These are phyloP conservation scores for Diaporthe ampelina DNA, from an alignment of 2,329 filamentous ascomycete genomes.

Conservation along the genomic window DNA sequence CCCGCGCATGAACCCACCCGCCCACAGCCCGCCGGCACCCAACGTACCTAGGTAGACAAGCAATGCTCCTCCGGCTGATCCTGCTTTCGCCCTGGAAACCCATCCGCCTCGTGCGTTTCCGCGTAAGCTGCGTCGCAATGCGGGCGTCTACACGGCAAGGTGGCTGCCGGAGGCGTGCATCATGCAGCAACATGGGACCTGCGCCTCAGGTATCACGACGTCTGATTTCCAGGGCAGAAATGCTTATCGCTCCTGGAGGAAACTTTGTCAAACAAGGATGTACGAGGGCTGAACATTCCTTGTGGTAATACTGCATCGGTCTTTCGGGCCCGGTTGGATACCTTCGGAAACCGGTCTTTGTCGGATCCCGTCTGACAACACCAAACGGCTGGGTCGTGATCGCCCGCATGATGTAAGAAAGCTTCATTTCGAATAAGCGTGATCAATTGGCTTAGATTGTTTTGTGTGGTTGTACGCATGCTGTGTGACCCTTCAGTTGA, in stretches of 20 bases:
- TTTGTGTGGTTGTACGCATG: background rate
- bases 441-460: background rate
- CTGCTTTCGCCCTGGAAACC: background rate
- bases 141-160: background rate
- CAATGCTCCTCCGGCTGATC: background rate
- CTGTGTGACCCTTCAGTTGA: background rate
- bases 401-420: background rate
- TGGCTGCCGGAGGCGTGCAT: background rate
- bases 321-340: background rate
- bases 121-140: slow-evolving; percentile 8
- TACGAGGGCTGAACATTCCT: background rate
- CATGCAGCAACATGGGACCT: background rate
- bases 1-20: background rate
- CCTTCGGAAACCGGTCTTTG: no score
- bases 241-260: background rate
- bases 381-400: background rate
- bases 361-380: background rate
- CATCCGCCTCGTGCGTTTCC: background rate
- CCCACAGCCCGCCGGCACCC: background rate
- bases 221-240: background rate
- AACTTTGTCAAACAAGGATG: background rate
- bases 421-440: background rate
- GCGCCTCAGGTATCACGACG: background rate
- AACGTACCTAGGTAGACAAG: background rate
- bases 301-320: background rate